These are phyloP conservation scores for Hymenotorrendiella dingleyae DNA, from an alignment of 2,329 filamentous ascomycete genomes.

Conservation along the genomic window DNA sequence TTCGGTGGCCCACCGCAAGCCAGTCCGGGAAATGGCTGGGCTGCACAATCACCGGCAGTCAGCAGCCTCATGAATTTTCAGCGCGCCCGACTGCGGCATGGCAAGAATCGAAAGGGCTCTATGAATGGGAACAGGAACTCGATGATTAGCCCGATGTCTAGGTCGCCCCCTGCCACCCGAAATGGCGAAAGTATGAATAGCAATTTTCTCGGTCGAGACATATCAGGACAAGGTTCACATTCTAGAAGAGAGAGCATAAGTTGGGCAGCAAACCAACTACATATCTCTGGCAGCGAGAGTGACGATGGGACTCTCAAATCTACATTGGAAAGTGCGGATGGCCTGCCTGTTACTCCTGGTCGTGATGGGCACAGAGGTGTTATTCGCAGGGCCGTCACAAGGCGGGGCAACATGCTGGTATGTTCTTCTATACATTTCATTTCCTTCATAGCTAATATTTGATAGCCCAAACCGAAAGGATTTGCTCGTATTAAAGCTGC, in stretches of 20 bases:
- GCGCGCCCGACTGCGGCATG: conserved; percentile 50
- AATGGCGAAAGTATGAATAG: conserved; percentile 24
- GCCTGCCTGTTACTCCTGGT: conserved; percentile 36
- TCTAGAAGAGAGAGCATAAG: conserved; percentile 82
- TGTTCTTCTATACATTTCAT: conserved; percentile 31
- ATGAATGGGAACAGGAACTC: conserved; percentile 67
- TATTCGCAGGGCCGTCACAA: conserved; percentile 74
- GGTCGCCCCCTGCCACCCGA: conserved; percentile 63
- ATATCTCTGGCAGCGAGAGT: conserved; percentile 76
- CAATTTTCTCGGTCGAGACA: conserved; percentile 49
- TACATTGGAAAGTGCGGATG: conserved; percentile 33
- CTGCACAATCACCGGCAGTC: conserved; percentile 63
- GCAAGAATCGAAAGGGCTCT: conserved; percentile 59
- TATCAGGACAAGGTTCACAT: conserved; percentile 41
- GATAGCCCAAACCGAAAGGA: conserved; percentile 87
- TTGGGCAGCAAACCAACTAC: conserved; percentile 81
- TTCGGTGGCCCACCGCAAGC: conserved; percentile 35
- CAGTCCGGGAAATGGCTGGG: conserved; percentile 56
- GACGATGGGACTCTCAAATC: conserved; percentile 58
- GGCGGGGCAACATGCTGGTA: conserved; percentile 83
- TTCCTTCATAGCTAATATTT: conserved; percentile 25
- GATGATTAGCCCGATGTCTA: conserved; percentile 63
- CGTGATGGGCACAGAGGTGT: conserved; percentile 64
- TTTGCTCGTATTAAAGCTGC: conserved; percentile 91
- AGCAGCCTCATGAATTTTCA: conserved; percentile 78